Base-by-base conservation (phyloP, 2,329 filamentous ascomycete species). In the Colletotrichum nymphaeae region DNA sequence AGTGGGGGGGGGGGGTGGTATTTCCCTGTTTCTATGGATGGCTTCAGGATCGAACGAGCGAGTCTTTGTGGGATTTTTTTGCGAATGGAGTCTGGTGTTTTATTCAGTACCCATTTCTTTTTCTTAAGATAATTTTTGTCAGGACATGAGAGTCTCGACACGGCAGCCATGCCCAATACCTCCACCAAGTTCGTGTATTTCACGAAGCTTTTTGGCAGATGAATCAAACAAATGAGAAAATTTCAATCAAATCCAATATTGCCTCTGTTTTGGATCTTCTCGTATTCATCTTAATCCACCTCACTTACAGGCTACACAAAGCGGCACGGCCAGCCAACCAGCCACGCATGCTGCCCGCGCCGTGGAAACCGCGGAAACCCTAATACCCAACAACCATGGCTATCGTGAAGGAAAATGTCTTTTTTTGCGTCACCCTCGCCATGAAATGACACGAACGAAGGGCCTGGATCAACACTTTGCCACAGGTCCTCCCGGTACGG, bases 401-500 rank as follows among this genome's bases (percentile, higher is more conserved):
- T 49, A 49, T n/a, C 42, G 42, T n/a, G 42, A 22, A 49, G 19
- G 8, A n/a, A 49, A n/a, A 46, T 9, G 16, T 46, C 3, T 19
- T 49, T 19, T 22, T 22, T 49, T 22, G 42, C 42, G 19, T 49
- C 42, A 49, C 19, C 19, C 42, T 49, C 42, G 3, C n/a, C 42
- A n/a, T 49, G 4, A 49, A 9, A 49, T 22, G 42, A 49, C 19
- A 49, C 19, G 19, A 5, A 37, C 12, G 5, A 35, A 35, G 11
- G 2, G 19, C 32, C 59, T 22, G 19, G 22, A 57, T 67, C 24
- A 74, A 12, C 72, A 74, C 53, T 24, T 64, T 11, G 72, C 72
- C 7, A 74, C 42, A n/a, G 69, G 58, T 11, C 72, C 72, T 63
- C 72, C 72, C 19, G 72, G 72, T 35, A 74, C 59, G 26, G 63